These are phyloP conservation scores for Chaetomium olivaceum DNA, from an alignment of 2,329 filamentous ascomycete species.

Conservation along the genomic window DNA sequence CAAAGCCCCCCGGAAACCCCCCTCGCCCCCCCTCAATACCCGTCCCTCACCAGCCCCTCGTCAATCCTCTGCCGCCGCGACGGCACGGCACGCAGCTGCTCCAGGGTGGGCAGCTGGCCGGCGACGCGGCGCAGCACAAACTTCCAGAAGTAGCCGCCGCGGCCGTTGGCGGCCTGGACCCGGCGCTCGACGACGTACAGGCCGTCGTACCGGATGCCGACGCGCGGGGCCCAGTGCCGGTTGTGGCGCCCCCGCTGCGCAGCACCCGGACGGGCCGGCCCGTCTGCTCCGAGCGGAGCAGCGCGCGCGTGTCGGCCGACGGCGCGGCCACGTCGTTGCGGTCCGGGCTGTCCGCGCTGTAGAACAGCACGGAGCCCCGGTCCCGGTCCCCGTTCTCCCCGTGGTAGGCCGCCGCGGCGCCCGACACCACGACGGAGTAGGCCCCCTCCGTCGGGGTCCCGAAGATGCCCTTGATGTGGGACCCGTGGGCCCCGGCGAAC, in stretches of 20 bases:
- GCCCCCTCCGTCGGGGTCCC: constrained; percentile 49
- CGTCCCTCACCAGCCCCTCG: neutral
- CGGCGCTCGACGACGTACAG: constrained; percentile 36
- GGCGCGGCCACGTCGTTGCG: constrained; percentile 21
- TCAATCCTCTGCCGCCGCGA: neutral
- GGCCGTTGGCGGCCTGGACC: constrained; percentile 4
- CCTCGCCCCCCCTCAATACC: neutral
- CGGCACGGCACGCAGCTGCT: constrained; percentile 6
- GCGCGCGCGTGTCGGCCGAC: constrained; percentile 26
- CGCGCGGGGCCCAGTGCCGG: constrained; percentile 24
- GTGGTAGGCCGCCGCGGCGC: constrained; percentile 29
- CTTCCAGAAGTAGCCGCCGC: constrained; percentile 27
- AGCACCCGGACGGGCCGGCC: constrained; percentile 37
- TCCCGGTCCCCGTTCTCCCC: constrained; percentile 33
- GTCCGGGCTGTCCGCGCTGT: constrained; percentile 32
- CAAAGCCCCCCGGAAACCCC: neutral
- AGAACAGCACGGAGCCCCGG: constrained; percentile 31
- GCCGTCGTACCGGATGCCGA: constrained; percentile 42
- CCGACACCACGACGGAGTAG: constrained; percentile 56
- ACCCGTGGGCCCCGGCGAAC: constrained; percentile 56
- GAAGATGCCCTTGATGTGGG: constrained; percentile 51
- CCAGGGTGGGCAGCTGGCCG: constrained; percentile 26
- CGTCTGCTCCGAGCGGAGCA: constrained; percentile 27
- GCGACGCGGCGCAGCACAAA: constrained; percentile 32
- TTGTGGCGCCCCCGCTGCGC: constrained; percentile 26